phyloP scores from a whole-genome alignment of 2,329 filamentous ascomycete species.

The Calcarisporium arbuscula region DNA sequence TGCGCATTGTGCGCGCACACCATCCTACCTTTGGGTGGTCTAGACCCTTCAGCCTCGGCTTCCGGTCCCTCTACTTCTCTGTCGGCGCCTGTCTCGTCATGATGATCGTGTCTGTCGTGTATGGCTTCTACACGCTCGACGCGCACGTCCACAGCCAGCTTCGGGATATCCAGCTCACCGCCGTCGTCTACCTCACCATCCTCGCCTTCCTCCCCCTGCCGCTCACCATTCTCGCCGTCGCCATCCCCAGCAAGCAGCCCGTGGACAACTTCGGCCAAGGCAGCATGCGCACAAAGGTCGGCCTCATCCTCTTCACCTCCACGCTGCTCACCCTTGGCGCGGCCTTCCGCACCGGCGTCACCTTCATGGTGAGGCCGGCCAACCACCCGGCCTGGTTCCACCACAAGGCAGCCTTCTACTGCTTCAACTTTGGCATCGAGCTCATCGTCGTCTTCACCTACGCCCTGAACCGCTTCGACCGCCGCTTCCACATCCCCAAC shows the following conservation, averaged over 20 bases:
- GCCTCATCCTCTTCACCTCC: constrained; percentile 53
- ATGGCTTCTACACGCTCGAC: constrained; percentile 62
- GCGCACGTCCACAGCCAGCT: constrained; percentile 41
- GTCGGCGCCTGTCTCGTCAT: constrained; percentile 56
- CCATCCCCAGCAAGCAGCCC: constrained; percentile 37
- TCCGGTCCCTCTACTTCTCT: constrained; percentile 52
- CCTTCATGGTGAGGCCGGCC: constrained; percentile 44
- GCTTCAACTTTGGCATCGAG: constrained; percentile 73
- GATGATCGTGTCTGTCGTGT: constrained; percentile 58
- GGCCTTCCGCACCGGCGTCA: constrained; percentile 57
- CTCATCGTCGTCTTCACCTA: constrained; percentile 63
- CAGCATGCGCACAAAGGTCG: constrained; percentile 59
- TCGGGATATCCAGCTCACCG: constrained; percentile 58
- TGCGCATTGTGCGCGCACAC: constrained; percentile 66
- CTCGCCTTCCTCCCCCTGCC: constrained; percentile 58
- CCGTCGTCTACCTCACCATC: constrained; percentile 54
- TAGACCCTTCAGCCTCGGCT: constrained; percentile 38
- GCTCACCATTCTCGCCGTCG: constrained; percentile 43
- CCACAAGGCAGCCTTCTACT: constrained; percentile 67
- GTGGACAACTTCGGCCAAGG: constrained; percentile 54
- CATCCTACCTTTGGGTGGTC: constrained; percentile 69
- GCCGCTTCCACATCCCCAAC: constrained; percentile 68
- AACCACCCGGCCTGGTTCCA: constrained; percentile 62
- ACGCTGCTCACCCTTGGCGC: constrained; percentile 62
- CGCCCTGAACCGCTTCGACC: constrained; percentile 62